Base-by-base conservation (phyloP, 495 filamentous ascomycete species). In the Beverwykella pulmonaria region DNA sequence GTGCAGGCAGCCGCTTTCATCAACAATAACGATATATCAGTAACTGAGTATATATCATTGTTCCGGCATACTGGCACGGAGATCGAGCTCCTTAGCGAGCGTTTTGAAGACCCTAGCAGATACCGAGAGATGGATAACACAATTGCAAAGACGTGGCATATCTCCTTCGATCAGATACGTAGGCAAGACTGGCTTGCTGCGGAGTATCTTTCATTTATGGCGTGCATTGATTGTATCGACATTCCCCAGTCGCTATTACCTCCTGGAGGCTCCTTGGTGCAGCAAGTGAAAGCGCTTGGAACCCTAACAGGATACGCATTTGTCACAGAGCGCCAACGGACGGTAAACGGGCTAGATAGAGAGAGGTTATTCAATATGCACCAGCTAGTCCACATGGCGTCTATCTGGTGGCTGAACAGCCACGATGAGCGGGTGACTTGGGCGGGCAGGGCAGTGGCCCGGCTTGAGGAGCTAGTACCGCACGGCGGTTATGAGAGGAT, bases 1-100 rank as follows among this genome's bases (percentile, higher is more conserved):
- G 67, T 67, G 12, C 73, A 75, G 50, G 73, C 72, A 8, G 65
- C 73, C 27, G 72, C 73, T 27, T 74, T 75, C 41, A 74, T 75
- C 25, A 71, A 73, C 59, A 66, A 20, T 4, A 73, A 72, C 36
- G 29, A 69, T 27, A 63, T 63, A 14, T 54, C 69, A 49, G 34
- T 69, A 17, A 41, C 65, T 17, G 69, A 53, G 9, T 68, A 71
- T 46, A 32, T 68, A 19, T 59, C 65, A 29, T 44, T 68, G 34
- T 71, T 59, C 55, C 23, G 49, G 55, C 12, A 61, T 53, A 20
- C 27, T 25, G 48, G 29, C 14, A 29, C 17, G 19, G 54, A 50
- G 41, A 26, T 8, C 9, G 44, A 53, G 47, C 62, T 65, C 46
- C 41, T 65, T 8, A 56, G 53, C 46, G 53, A 70, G 48, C 10